Conservation (phyloP, 768 basidiomycete genomes). For the Termitomyces sp. region DNA sequence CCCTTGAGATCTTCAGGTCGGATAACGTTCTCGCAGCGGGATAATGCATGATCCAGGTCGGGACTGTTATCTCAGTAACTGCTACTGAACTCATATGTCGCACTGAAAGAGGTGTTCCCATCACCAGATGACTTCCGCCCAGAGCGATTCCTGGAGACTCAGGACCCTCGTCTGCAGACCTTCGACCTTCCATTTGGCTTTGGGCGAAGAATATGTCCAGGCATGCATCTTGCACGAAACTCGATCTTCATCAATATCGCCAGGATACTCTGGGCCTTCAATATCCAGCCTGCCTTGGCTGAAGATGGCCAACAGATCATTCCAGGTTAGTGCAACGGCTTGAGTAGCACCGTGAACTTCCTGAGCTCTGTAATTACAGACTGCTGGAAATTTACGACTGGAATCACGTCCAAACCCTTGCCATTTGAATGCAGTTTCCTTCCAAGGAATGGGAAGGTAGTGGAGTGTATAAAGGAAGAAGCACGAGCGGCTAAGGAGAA, state of each 20-base stretch:
- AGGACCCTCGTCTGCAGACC: slow-evolving; percentile 21
- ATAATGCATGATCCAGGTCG: slow-evolving; percentile 27
- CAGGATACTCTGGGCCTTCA: slow-evolving; percentile 28
- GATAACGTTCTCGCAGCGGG: slow-evolving; percentile 14
- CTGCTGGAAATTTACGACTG: slow-evolving; percentile 18
- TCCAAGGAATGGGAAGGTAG: slow-evolving; percentile 17
- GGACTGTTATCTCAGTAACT: background rate
- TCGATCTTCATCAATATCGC: slow-evolving; percentile 29
- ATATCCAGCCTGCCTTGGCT: slow-evolving; percentile 20
- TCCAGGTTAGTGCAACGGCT: background rate
- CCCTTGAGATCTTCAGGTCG: background rate
- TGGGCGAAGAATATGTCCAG: slow-evolving; percentile 33
- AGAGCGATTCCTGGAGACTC: slow-evolving; percentile 32
- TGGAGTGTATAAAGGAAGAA: slow-evolving; percentile 18
- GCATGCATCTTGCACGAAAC: slow-evolving; percentile 28
- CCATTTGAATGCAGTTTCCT: slow-evolving; percentile 23
- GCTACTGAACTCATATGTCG: background rate
- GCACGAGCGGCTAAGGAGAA: slow-evolving; percentile 15
- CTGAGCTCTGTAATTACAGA: background rate
- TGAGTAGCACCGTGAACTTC: too few species aligned
- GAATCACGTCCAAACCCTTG: slow-evolving; percentile 26
- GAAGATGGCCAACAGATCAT: slow-evolving; percentile 6
- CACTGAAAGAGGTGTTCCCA: slow-evolving; percentile 20
- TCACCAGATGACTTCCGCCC: slow-evolving; percentile 30
- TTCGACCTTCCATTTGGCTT: slow-evolving; percentile 35